Base-by-base conservation (phyloP, 2,329 filamentous ascomycete species). In the Beauveria bassiana region DNA sequence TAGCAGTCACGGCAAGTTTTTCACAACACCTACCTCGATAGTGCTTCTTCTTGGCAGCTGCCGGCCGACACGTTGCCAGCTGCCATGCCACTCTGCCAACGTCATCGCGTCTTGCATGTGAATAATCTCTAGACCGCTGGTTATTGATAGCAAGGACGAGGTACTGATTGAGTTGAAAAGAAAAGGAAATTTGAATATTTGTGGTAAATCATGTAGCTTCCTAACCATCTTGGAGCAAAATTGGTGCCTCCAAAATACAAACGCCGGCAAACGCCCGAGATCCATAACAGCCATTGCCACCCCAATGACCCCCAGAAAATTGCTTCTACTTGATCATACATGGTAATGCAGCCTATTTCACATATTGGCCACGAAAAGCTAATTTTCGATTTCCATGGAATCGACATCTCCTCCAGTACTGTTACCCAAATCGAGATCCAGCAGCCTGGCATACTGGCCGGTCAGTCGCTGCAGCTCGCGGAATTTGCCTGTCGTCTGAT, bases 381-480 rank as follows among this genome's bases (percentile, higher is more conserved):
- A 75, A 26, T 70, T 56, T 64, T 77, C 75, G 42, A 77, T 70
- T 28, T 78, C 77, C 76, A 78, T 79, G 8, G 74, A 71, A 60
- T 76, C 77, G 20, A 75, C 76, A 18, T 78, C 77, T 12, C 22
- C 40, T 14, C 72, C 68, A 12, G 75, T 72, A 18, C 78, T 77
- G 22, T 78, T 77, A 51, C 80, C 78, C 6, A 78, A 66, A 7
- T 79, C 81, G 43, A 90, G 78, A 61, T 88, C 89, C 24, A 96
- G 78, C n/a, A 92, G 78, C 65, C 90, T 86, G 14, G 93, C 93
- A 73, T 98, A 98, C 65, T 96, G 93, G 28, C 97, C 90, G n/a
- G 91, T 96, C 47, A 97, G 83, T 28, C 95, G 84, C 74, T 99
- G 95, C 34, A 99, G 80, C 71, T 98, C 96, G 61, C 95, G 87